Conservation (phyloP, 2,329 filamentous ascomycete species). For the Botrytis byssoidea region DNA sequence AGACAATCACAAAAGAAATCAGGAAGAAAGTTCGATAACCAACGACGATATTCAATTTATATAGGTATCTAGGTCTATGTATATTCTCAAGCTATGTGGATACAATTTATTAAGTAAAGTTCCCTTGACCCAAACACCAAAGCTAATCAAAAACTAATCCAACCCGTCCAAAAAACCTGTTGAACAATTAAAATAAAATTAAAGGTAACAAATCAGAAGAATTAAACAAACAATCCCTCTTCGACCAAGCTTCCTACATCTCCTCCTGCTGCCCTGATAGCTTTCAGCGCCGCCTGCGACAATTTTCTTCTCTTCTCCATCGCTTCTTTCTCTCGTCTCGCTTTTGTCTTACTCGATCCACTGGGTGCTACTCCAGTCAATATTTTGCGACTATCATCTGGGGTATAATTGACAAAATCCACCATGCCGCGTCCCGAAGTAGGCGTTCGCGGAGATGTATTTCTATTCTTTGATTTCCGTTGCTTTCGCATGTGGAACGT, state of each 20-base stretch:
- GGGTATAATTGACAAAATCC: slow-evolving; percentile 88
- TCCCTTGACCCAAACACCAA: not conserved
- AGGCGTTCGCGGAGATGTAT: slow-evolving; percentile 42
- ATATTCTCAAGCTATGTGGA: slow-evolving; percentile 4
- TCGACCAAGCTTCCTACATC: slow-evolving; percentile 56
- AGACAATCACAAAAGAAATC: not conserved
- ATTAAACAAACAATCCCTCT: slow-evolving; percentile 49
- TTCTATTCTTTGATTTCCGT: slow-evolving; percentile 26
- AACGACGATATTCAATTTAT: not conserved
- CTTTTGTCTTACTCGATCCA: slow-evolving; percentile 91
- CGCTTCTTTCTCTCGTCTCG: slow-evolving; percentile 84
- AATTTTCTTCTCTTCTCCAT: slow-evolving; percentile 69
- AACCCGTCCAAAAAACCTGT: not conserved
- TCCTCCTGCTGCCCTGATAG: slow-evolving; percentile 68
- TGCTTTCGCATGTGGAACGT: slow-evolving; percentile 34
- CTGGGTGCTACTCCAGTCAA: slow-evolving; percentile 89
- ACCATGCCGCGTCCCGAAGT: slow-evolving; percentile 41
- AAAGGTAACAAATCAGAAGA: not conserved
- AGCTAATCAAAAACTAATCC: not conserved
- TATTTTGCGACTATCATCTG: slow-evolving; percentile 72
- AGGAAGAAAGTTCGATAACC: not conserved
- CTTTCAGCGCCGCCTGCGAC: slow-evolving; percentile 66
- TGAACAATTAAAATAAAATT: not conserved
- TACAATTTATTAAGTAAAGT: slow-evolving; percentile 15
- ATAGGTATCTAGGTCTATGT: slow-evolving; percentile 11